Conservation (phyloP, 345 rosid genomes). For the Anastatica hierochuntica region DNA sequence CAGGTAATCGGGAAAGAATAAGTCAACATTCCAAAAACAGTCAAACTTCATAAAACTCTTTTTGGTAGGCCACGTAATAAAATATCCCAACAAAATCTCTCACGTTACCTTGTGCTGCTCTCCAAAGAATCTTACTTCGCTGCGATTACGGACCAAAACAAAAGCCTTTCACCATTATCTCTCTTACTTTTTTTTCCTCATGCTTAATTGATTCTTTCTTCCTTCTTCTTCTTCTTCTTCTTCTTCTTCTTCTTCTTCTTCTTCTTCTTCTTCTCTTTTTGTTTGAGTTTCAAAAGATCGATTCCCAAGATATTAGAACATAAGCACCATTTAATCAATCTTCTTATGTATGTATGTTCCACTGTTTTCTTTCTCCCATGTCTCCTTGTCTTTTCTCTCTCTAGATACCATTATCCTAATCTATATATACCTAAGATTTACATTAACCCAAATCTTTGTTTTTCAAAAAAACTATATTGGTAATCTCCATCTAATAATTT, state of each 20-base stretch:
- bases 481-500: background rate
- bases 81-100: conserved; percentile 8
- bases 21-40: conserved; percentile 5
- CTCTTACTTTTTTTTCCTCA: conserved; percentile 2
- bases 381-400: too few relatives aligned
- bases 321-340: too few relatives aligned
- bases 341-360: too few relatives aligned
- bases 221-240: background rate
- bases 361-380: too few relatives aligned
- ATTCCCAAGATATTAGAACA: too few relatives aligned
- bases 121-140: conserved; percentile 21
- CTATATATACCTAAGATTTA: too few relatives aligned
- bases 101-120: conserved; percentile 14
- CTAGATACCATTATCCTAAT: too few relatives aligned
- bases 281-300: too few relatives aligned
- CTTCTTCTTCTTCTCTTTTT: too few relatives aligned
- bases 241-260: too few relatives aligned
- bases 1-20: too few relatives aligned
- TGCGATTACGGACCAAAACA: conserved; percentile 20
- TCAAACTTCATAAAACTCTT: background rate
- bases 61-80: conserved; percentile 8
- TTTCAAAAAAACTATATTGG: too few relatives aligned
- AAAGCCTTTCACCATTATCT: background rate
- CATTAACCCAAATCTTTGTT: background rate
- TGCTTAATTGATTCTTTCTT: conserved; percentile 2